Percentiles rank a stretch among this genome's conserved stretches.
These are phyloP conservation scores for Chondrostereum purpureum DNA, from an alignment of 1,284 basidiomycete species.

Conservation along the genomic window DNA sequence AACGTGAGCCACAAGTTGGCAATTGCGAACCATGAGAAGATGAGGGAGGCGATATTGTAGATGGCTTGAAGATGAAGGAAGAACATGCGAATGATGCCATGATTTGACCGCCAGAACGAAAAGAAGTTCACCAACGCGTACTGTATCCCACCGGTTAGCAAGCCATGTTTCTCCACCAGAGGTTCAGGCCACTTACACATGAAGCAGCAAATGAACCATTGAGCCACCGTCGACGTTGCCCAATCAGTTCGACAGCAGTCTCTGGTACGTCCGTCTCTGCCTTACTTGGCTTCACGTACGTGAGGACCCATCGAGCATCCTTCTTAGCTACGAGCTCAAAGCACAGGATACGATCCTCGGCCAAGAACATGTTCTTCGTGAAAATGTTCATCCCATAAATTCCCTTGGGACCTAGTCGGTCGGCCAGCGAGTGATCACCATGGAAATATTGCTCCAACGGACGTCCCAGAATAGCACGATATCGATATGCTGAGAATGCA, in stretches of 20 bases:
- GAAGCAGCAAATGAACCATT: slow-evolving; percentile 97
- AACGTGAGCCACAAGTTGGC: slow-evolving; percentile 96
- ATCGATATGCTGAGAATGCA: slow-evolving; percentile 94
- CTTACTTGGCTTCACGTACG: slow-evolving; percentile 93
- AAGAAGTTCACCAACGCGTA: slow-evolving; percentile 94
- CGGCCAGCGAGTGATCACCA: slow-evolving; percentile 91
- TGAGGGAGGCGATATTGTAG: slow-evolving; percentile 73
- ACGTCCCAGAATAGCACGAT: slow-evolving; percentile 83
- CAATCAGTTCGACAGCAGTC: slow-evolving; percentile 84
- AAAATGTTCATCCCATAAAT: slow-evolving; percentile 98
- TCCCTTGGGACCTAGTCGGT: slow-evolving; percentile 88
- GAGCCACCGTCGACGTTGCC: slow-evolving; percentile 92
- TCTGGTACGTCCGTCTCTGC: slow-evolving; percentile 95
- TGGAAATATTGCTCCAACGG: slow-evolving; percentile 98
- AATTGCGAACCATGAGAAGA: slow-evolving; percentile 89
- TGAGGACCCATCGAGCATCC: slow-evolving; percentile 81
- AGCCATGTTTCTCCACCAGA: background rate
- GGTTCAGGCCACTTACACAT: slow-evolving; percentile 50
- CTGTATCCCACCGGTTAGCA: slow-evolving; percentile 25
- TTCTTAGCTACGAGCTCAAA: slow-evolving; percentile 95
- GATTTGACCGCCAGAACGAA: slow-evolving; percentile 81
- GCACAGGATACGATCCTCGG: slow-evolving; percentile 92
- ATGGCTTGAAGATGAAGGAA: slow-evolving; percentile 92
- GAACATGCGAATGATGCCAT: slow-evolving; percentile 85
- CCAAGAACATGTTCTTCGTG: slow-evolving; percentile 94